A percentile compares a stretch with the other conserved stretches of the same genome.
Conservation (phyloP, 345 rosid species). For the Rhizophora apiculata region DNA sequence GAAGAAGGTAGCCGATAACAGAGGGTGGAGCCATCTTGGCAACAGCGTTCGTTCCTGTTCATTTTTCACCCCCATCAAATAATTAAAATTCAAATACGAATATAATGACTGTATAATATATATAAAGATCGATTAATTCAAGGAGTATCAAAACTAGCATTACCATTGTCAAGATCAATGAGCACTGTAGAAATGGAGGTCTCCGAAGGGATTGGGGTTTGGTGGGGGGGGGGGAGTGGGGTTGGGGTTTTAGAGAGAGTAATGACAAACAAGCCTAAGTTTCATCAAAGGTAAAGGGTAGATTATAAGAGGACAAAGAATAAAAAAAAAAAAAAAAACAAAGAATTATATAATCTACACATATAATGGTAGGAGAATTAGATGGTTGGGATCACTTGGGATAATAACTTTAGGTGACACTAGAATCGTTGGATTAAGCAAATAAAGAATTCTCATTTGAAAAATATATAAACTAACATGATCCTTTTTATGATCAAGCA, state of each 20-base stretch:
- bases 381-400: constrained; percentile 25
- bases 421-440: constrained; percentile 32
- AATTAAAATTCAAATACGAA: neutral
- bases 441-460: neutral
- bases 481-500: too few relatives aligned
- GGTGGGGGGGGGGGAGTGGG: neutral
- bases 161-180: constrained; percentile 27
- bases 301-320: constrained; percentile 6
- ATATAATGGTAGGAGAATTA: neutral
- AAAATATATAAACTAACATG: neutral
- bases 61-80: neutral
- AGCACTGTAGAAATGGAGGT: constrained; percentile 15
- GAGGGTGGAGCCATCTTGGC: constrained; percentile 37
- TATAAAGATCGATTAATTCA: neutral
- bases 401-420: constrained; percentile 33
- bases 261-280: constrained; percentile 20
- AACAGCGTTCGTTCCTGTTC: constrained; percentile 25
- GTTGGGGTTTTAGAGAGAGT: constrained; percentile 4
- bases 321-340: neutral
- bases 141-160: neutral
- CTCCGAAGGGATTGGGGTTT: neutral
- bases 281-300: constrained; percentile 19
- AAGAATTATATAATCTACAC: constrained; percentile 2
- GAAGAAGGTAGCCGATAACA: constrained; percentile 33
- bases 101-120: neutral